These are phyloP conservation scores for Naumovozyma castellii DNA, from an alignment of 805 yeast species.

Conservation along the genomic window DNA sequence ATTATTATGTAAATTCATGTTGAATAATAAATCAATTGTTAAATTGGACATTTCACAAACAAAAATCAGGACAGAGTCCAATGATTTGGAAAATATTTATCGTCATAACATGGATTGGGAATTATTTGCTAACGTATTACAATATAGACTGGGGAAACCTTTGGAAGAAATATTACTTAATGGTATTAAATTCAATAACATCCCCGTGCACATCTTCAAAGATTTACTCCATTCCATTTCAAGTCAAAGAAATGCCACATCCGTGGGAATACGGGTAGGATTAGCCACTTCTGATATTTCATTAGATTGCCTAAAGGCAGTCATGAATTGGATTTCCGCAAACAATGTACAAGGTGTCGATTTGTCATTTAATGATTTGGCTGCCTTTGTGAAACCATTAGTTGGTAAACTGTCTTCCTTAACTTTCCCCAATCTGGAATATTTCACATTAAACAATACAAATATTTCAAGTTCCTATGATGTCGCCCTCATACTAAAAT, in stretches of 20 bases:
- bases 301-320: conserved; percentile 43
- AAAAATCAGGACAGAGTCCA: conserved; percentile 29
- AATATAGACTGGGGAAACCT: conserved; percentile 52
- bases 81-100: conserved; percentile 23
- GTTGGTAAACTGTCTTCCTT: conserved; percentile 19
- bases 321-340: conserved; percentile 48
- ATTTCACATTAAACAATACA: conserved; percentile 58
- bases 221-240: conserved; percentile 50
- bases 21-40: conserved; percentile 48
- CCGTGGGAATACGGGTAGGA: conserved; percentile 43
- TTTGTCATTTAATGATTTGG: conserved; percentile 69
- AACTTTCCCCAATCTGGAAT: conserved; percentile 28
- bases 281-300: conserved; percentile 65
- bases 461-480: conserved; percentile 45
- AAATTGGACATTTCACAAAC: conserved; percentile 65
- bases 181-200: conserved; percentile 62
- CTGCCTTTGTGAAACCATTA: conserved; percentile 24
- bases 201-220: conserved; percentile 39
- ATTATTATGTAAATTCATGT: conserved; percentile 61
- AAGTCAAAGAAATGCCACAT: conserved; percentile 13
- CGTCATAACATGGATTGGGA: conserved; percentile 78
- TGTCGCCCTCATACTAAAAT: conserved; percentile 39
- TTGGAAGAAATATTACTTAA: conserved; percentile 67
- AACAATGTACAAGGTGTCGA: conserved; percentile 52
- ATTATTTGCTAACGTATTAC: conserved; percentile 57